phyloP scores from a whole-genome alignment of 768 basidiomycete genomes.

The Lanmaoa pseudosensibilis region DNA sequence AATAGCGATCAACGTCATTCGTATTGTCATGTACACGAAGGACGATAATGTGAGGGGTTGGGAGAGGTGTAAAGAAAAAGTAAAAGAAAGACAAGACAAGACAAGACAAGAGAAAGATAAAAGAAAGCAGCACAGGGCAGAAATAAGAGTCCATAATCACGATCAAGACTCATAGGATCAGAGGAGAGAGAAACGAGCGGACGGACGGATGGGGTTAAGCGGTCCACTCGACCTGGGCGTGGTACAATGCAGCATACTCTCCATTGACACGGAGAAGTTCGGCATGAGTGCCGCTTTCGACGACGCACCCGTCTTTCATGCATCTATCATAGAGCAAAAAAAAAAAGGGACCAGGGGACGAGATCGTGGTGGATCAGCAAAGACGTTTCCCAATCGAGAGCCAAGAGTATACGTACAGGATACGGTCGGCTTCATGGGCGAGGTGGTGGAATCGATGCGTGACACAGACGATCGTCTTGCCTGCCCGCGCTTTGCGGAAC shows the following conservation, averaged over 20 bases:
- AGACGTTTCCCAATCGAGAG: neutral
- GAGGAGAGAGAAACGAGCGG: neutral
- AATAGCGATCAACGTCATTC: neutral
- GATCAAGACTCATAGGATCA: neutral
- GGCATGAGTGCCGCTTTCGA: constrained; percentile 33
- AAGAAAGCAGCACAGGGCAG: neutral
- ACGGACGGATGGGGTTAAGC: neutral
- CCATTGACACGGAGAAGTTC: constrained; percentile 26
- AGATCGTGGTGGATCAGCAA: neutral
- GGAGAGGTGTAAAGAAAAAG: neutral
- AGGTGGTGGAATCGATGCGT: constrained; percentile 56
- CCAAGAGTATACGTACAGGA: constrained; percentile 49
- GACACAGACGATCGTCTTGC: constrained; percentile 56
- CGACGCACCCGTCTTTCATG: constrained; percentile 32
- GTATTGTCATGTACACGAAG: too few relatives aligned
- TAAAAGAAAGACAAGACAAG: too few relatives aligned
- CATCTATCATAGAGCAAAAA: constrained; percentile 25
- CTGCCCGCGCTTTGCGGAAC: constrained; percentile 38
- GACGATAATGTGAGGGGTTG: too few relatives aligned
- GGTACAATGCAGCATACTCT: constrained; percentile 31
- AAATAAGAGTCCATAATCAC: neutral
- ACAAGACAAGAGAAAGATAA: neutral
- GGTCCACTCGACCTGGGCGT: constrained; percentile 14
- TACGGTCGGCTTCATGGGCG: constrained; percentile 48
- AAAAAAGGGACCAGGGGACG: too few relatives aligned